phyloP scores from a whole-genome alignment of 2,329 filamentous ascomycete species.

The Pestalotiopsis sp. region DNA sequence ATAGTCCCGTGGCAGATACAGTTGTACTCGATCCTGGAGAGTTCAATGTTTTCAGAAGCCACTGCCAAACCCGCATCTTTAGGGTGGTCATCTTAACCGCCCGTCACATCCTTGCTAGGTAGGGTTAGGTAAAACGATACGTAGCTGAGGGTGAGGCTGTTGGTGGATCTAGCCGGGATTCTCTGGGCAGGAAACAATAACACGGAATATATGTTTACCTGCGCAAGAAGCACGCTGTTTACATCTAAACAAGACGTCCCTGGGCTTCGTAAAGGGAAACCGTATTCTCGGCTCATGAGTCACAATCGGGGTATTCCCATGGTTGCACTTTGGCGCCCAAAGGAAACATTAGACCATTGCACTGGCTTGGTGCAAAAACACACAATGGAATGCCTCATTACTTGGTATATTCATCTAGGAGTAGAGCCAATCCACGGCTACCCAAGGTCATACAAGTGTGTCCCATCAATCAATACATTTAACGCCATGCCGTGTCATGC shows the following conservation, averaged over 20 bases:
- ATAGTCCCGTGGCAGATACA: not conserved
- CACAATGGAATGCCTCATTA: not conserved
- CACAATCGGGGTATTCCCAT: too few relatives aligned
- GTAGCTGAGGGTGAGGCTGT: not conserved
- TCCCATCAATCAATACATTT: conserved; percentile 15
- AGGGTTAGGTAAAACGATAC: not conserved
- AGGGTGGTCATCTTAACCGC: not conserved
- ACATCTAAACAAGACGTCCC: not conserved
- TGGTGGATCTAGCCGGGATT: not conserved
- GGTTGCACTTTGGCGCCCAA: not conserved
- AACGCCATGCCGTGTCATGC: conserved; percentile 16
- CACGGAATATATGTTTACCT: not conserved
- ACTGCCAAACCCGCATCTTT: not conserved
- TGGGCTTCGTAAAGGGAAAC: not conserved
- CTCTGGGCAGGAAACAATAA: not conserved
- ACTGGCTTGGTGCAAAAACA: not conserved
- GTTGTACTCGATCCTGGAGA: not conserved
- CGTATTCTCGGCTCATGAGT: too few relatives aligned
- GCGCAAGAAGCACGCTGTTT: not conserved
- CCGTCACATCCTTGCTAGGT: not conserved
- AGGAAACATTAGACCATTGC: not conserved
- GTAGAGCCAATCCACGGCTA: conserved; percentile 11
- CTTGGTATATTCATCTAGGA: conserved; percentile 12
- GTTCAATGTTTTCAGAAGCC: not conserved
- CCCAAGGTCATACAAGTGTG: conserved; percentile 13